A percentile compares a stretch with the other conserved stretches of the same genome.
phyloP scores from a whole-genome alignment of 2,329 filamentous ascomycete species.

The Fusarium sp. region DNA sequence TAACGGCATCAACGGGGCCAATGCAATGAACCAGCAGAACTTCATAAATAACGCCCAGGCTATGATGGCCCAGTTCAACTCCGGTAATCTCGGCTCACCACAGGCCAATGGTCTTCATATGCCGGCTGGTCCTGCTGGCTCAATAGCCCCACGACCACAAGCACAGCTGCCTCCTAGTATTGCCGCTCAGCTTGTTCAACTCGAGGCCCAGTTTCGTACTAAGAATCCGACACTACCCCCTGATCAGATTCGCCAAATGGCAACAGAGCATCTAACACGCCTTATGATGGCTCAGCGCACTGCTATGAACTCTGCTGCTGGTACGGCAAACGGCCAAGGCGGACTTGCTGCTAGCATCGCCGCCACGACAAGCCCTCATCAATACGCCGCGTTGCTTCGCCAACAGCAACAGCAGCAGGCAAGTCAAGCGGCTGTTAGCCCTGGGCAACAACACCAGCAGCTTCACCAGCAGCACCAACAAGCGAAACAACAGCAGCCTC shows the following conservation, averaged over 20 bases:
- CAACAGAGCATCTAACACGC: slow-evolving; percentile 60
- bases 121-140: slow-evolving; percentile 57
- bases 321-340: slow-evolving; percentile 56
- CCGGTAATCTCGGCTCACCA: slow-evolving; percentile 54
- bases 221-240: slow-evolving; percentile 63
- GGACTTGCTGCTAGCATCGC: slow-evolving; percentile 61
- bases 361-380: slow-evolving; percentile 64
- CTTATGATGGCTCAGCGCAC: slow-evolving; percentile 60
- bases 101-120: slow-evolving; percentile 59
- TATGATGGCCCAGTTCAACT: slow-evolving; percentile 62
- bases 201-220: slow-evolving; percentile 63
- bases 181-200: slow-evolving; percentile 59
- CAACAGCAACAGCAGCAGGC: slow-evolving; percentile 65
- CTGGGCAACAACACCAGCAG: slow-evolving; percentile 43
- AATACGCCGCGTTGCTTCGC: slow-evolving; percentile 68
- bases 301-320: slow-evolving; percentile 66
- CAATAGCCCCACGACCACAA: slow-evolving; percentile 55
- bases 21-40: slow-evolving; percentile 61
- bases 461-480: slow-evolving; percentile 43
- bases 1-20: slow-evolving; percentile 49
- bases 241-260: slow-evolving; percentile 62
- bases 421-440: slow-evolving; percentile 45
- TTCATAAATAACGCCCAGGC: slow-evolving; percentile 64
- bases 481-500: slow-evolving; percentile 36
- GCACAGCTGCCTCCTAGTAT: slow-evolving; percentile 59